Evolutionary conservation across 257 asterid species (phyloP).

Genomic region (Jacaranda copaia): DNA sequence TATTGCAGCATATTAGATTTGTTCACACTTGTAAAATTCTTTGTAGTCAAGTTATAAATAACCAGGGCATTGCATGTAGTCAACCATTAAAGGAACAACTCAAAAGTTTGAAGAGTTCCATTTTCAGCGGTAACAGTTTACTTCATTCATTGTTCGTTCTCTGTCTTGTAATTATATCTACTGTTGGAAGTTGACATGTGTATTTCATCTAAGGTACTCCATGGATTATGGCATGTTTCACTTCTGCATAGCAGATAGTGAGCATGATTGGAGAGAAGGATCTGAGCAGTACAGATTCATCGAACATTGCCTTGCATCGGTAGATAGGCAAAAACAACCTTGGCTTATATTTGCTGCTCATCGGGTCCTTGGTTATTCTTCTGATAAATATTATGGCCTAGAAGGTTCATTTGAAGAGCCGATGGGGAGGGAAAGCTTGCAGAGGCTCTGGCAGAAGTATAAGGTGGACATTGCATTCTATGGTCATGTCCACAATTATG

Average conservation of each 20-base stretch:
- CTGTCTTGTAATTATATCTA: not conserved
- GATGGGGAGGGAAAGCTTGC: slow-evolving; percentile 72
- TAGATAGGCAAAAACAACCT: slow-evolving; percentile 59
- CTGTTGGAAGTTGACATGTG: not conserved
- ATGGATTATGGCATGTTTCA: slow-evolving; percentile 77
- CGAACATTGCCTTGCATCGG: slow-evolving; percentile 61
- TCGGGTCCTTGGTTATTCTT: slow-evolving; percentile 67
- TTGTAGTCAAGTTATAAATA: not conserved
- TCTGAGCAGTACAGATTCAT: slow-evolving; percentile 60
- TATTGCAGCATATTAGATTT: too few species aligned
- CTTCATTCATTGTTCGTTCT: too few species aligned
- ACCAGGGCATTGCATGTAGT: too few species aligned
- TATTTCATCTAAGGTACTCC: slow-evolving; percentile 61
- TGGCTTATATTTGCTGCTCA: slow-evolving; percentile 66
- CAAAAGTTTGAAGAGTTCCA: not conserved
- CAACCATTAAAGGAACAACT: not conserved
- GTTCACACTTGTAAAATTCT: not conserved
- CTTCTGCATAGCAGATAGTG: slow-evolving; percentile 70
- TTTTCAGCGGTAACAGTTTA: too few species aligned
- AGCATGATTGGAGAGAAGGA: slow-evolving; percentile 73
- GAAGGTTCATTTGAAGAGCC: slow-evolving; percentile 72
- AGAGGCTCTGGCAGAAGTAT: slow-evolving; percentile 69
- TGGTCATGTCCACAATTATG: slow-evolving; percentile 70
- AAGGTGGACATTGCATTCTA: slow-evolving; percentile 69
- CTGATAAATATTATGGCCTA: slow-evolving; percentile 51